A percentile compares a stretch with the other conserved stretches of the same genome.
Evolutionary conservation across 768 basidiomycete genomes (phyloP).

Genomic region (Amanita pseudoporphyria): DNA sequence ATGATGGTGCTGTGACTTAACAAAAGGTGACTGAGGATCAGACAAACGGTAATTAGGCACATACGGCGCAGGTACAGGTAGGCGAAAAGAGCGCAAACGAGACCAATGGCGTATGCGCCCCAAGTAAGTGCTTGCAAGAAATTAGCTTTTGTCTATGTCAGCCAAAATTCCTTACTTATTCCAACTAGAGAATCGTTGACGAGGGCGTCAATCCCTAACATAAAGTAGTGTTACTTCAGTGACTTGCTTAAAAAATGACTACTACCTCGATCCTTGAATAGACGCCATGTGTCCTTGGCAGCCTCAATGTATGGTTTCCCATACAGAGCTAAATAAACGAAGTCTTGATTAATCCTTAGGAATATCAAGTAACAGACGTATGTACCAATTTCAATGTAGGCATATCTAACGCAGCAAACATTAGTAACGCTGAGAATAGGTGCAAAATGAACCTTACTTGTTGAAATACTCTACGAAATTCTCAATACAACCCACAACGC

Average conservation of each 20-base stretch:
- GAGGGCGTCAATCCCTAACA: conserved; percentile 57
- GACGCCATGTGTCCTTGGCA: conserved; percentile 76
- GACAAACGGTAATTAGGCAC: conserved; percentile 15
- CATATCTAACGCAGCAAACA: conserved; percentile 37
- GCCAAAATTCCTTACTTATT: conserved; percentile 42
- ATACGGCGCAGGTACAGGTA: conserved; percentile 68
- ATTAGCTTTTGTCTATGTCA: neutral
- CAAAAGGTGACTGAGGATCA: neutral
- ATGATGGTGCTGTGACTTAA: conserved; percentile 62
- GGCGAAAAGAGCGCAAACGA: conserved; percentile 64
- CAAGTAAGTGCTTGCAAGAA: conserved; percentile 51
- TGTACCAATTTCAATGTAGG: conserved; percentile 74
- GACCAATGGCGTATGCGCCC: conserved; percentile 73
- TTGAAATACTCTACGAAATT: conserved; percentile 72
- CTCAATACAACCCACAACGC: conserved; percentile 67
- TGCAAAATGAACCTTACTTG: conserved; percentile 26
- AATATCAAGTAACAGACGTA: neutral
- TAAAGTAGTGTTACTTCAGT: neutral
- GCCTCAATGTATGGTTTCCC: conserved; percentile 77
- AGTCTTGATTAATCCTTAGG: neutral
- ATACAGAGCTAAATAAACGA: conserved; percentile 48
- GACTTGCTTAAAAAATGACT: conserved; percentile 4
- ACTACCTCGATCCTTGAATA: conserved; percentile 62
- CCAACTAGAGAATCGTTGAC: conserved; percentile 78
- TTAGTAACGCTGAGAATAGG: neutral